A percentile compares a stretch with the other conserved stretches of the same genome.
These are phyloP conservation scores for Aspergillus udagawae DNA, from an alignment of 2,329 filamentous ascomycete species.

Conservation along the genomic window DNA sequence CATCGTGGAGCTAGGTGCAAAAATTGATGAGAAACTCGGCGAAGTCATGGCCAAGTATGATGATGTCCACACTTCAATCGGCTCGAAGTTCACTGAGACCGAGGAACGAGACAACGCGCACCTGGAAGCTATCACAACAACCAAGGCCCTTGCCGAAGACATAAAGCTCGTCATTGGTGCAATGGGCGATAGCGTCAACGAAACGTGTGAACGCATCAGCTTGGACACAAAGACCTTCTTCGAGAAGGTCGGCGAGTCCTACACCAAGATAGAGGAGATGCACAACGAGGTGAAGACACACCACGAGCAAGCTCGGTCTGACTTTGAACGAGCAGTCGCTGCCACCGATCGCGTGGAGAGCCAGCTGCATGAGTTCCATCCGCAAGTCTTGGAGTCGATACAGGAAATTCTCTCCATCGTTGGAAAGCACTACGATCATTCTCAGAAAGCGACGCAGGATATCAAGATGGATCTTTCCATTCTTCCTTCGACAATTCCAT, in stretches of 20 bases:
- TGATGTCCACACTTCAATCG: slow-evolving; percentile 69
- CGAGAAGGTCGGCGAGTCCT: slow-evolving; percentile 73
- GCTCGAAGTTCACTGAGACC: slow-evolving; percentile 68
- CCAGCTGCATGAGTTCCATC: slow-evolving; percentile 77
- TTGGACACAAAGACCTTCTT: slow-evolving; percentile 86
- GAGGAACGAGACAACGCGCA: slow-evolving; percentile 71
- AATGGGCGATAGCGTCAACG: slow-evolving; percentile 73
- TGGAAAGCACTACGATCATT: slow-evolving; percentile 82
- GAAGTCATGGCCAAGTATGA: slow-evolving; percentile 86
- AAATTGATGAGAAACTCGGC: slow-evolving; percentile 72
- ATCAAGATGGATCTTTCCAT: slow-evolving; percentile 54
- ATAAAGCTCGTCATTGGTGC: slow-evolving; percentile 82
- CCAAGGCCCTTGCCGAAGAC: slow-evolving; percentile 79
- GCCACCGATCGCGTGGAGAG: slow-evolving; percentile 72
- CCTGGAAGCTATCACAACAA: slow-evolving; percentile 68
- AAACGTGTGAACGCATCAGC: slow-evolving; percentile 80
- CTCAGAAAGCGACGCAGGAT: slow-evolving; percentile 64
- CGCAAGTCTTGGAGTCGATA: slow-evolving; percentile 80
- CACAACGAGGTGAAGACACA: slow-evolving; percentile 71
- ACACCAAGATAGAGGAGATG: slow-evolving; percentile 67
- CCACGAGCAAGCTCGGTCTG: slow-evolving; percentile 76
- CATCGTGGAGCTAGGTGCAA: slow-evolving; percentile 51
- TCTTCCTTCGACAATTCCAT: slow-evolving; percentile 50
- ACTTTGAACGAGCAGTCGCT: slow-evolving; percentile 69
- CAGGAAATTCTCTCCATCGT: slow-evolving; percentile 81